Evolutionary conservation across 2,329 filamentous ascomycete genomes (phyloP), one percentile per base, ranked within the genome.

Genomic region (Ophiostoma tasmaniense): DNA sequence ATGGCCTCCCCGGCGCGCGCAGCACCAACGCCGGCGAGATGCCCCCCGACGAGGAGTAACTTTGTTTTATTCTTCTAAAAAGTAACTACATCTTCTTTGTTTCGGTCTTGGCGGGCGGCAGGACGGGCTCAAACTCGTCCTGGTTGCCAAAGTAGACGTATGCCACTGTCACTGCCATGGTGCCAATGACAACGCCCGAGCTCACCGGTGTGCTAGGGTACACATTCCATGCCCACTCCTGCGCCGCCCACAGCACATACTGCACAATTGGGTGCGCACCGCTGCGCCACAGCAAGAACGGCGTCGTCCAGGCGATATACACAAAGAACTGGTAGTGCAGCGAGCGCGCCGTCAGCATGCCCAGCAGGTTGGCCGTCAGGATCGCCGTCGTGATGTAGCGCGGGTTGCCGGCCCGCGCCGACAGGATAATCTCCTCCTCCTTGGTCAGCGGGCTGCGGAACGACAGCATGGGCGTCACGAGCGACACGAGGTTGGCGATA

Each of bases 281-380:
- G 68, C 89, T 87, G 75, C 87, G 87, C 92, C 93, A 97, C 67
- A 97, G 84, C 72, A 97, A 82, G 77, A 91, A 96, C 0, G 93
- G 93, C 7, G 91, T 92, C 17, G 90, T 86, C 93, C 93, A 97
- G 35, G 90, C 91, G 70, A 96, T 85, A 82, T 96, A 97, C 64
- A 91, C 88, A 79, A 93, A 97, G 82, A 97, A 97, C 76, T 97
- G 93, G 82, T 97, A 97, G 81, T 97, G 93, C 74, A 97, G 84
- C 68, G 90, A 94, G 70, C 93, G 85, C 33, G 93, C 93, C 76
- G 92, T 96, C 64, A 97, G 83, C 79, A 96, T 84, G 50, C 93
- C 93, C 69, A 96, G 86, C 37, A 87, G 82, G 73, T 93, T 90
- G 72, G 92, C 90, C 13, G 89, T 88, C 67, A 97, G 84, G 62